phyloP scores from a whole-genome alignment of 2,329 filamentous ascomycete species.

The Neodidymelliopsis sp. region DNA sequence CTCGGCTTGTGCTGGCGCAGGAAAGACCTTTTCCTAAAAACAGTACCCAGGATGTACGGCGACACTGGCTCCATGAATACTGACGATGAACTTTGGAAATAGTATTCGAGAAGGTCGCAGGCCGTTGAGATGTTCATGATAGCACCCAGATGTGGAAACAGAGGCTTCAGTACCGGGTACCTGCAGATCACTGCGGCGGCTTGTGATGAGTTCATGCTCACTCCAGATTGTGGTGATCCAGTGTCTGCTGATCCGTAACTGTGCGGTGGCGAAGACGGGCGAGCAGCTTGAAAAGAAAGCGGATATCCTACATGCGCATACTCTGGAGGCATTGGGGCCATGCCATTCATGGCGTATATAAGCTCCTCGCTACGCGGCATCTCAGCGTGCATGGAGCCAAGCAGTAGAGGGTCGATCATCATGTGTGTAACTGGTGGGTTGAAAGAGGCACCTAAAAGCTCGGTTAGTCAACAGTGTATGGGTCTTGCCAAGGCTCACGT shows the following conservation, averaged over 20 bases:
- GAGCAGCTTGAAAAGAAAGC: slow-evolving; percentile 40
- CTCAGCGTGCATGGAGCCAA: slow-evolving; percentile 46
- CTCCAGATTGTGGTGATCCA: slow-evolving; percentile 46
- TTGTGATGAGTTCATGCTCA: slow-evolving; percentile 45
- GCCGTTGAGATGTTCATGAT: slow-evolving; percentile 82
- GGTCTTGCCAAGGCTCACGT: slow-evolving; percentile 6
- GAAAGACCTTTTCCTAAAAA: slow-evolving; percentile 88
- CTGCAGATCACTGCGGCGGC: slow-evolving; percentile 53
- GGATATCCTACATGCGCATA: slow-evolving; percentile 44
- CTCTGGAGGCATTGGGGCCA: slow-evolving; percentile 44
- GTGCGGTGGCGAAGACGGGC: slow-evolving; percentile 43
- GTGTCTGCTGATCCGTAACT: slow-evolving; percentile 48
- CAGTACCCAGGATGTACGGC: slow-evolving; percentile 85
- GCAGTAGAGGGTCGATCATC: slow-evolving; percentile 48
- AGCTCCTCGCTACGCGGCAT: slow-evolving; percentile 44
- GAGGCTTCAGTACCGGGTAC: slow-evolving; percentile 84
- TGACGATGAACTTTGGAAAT: slow-evolving; percentile 88
- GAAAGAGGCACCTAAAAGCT: slow-evolving; percentile 34
- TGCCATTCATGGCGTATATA: slow-evolving; percentile 49
- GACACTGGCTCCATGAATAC: slow-evolving; percentile 88
- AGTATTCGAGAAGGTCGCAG: slow-evolving; percentile 88
- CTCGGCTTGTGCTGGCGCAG: slow-evolving; percentile 83
- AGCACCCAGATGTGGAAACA: slow-evolving; percentile 79
- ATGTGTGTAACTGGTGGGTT: slow-evolving; percentile 44
- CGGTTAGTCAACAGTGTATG: background rate